Percentiles rank a stretch among this genome's conserved stretches.
Evolutionary conservation across 495 filamentous ascomycete genomes (phyloP).

Genomic region (Podospora didyma): DNA sequence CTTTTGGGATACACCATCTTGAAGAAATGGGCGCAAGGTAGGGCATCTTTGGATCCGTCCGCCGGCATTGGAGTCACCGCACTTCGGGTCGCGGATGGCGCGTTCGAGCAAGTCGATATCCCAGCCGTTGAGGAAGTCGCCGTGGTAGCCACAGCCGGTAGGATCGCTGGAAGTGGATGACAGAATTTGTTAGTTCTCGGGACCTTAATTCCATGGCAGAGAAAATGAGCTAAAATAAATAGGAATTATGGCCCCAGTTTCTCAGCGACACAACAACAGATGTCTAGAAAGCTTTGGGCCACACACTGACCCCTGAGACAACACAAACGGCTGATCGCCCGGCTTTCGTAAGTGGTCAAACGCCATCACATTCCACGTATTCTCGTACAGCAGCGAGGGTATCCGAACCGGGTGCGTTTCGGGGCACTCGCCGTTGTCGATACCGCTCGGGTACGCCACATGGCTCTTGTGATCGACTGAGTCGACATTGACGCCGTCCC

Average conservation of each 20-base stretch:
- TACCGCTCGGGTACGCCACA: slow-evolving; percentile 49
- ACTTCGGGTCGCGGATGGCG: slow-evolving; percentile 45
- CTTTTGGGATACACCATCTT: slow-evolving; percentile 5
- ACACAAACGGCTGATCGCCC: slow-evolving; percentile 54
- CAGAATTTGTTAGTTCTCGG: too few species aligned
- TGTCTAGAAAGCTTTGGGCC: too few species aligned
- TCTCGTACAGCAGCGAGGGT: slow-evolving; percentile 60
- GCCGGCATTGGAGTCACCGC: slow-evolving; percentile 28
- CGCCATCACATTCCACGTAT: slow-evolving; percentile 52
- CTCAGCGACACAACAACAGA: too few species aligned
- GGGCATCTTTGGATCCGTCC: slow-evolving; percentile 42
- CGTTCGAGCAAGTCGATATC: slow-evolving; percentile 47
- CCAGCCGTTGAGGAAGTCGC: slow-evolving; percentile 67
- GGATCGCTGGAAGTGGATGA: slow-evolving; percentile 27
- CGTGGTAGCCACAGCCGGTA: slow-evolving; percentile 49
- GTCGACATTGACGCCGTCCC: slow-evolving; percentile 61
- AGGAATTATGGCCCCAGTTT: too few species aligned
- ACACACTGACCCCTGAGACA: slow-evolving; percentile 32
- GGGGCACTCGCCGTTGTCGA: slow-evolving; percentile 48
- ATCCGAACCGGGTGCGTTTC: slow-evolving; percentile 53
- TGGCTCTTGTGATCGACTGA: slow-evolving; percentile 53
- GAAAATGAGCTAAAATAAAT: too few species aligned
- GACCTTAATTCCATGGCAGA: too few species aligned
- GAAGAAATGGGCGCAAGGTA: slow-evolving; percentile 26
- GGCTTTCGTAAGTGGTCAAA: slow-evolving; percentile 36